A percentile compares a stretch with the other conserved stretches of the same genome.
These are phyloP conservation scores for Ettlia oleoabundans DNA, from an alignment of 139 green algal genomes.

Conservation along the genomic window DNA sequence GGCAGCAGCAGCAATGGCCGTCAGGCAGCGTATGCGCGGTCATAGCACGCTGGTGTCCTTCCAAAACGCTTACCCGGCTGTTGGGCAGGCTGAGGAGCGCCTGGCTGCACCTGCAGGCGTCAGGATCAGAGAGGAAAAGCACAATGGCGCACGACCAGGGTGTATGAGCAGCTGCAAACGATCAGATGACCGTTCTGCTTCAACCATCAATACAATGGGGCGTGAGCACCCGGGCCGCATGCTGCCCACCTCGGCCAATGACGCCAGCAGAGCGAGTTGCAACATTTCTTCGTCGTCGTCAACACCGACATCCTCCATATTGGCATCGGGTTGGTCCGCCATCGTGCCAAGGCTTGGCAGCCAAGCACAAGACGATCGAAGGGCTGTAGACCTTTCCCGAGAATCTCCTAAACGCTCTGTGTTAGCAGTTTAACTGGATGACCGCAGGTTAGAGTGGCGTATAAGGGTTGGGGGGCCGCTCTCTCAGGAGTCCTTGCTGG, in stretches of 20 bases:
- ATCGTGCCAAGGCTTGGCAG: no score
- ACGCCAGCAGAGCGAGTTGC: conserved; percentile 14
- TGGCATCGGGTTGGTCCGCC: not conserved
- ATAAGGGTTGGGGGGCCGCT: no score
- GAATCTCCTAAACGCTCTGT: no score
- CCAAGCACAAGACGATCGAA: no score
- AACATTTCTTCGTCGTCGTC: not conserved
- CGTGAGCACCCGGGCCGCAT: no score
- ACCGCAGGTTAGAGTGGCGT: no score
- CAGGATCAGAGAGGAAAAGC: not conserved
- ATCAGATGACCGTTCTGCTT: not conserved
- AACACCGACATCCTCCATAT: conserved; percentile 1
- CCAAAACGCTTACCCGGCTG: not conserved
- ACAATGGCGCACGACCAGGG: no score
- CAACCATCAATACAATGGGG: not conserved
- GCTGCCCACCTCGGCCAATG: conserved; percentile 3
- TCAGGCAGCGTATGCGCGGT: not conserved
- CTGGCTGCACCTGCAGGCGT: not conserved
- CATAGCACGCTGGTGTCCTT: not conserved
- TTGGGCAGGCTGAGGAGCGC: not conserved
- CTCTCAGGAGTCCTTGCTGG: no score
- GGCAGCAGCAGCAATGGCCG: not conserved
- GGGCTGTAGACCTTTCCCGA: no score
- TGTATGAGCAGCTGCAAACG: not conserved
- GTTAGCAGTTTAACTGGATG: no score